phyloP scores from a whole-genome alignment of 2,329 filamentous ascomycete genomes.

The Neopestalotiopsis clavispora region DNA sequence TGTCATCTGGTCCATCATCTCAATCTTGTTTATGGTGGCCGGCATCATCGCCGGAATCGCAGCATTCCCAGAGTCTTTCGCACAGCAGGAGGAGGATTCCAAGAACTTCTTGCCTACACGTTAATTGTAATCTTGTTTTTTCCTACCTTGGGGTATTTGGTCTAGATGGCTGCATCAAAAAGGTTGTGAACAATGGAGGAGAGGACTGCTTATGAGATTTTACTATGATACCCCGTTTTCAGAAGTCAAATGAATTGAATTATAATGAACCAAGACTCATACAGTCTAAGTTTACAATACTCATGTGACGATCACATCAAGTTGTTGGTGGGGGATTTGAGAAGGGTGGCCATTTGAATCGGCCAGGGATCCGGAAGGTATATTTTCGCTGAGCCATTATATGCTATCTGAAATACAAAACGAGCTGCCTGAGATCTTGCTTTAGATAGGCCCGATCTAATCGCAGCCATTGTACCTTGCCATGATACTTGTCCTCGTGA shows the following conservation, averaged over 20 bases:
- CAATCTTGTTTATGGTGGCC: constrained; percentile 71
- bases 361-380: too few relatives aligned
- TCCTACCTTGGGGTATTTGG: background rate
- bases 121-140: constrained; percentile 8
- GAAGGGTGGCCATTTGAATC: too few relatives aligned
- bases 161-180: background rate
- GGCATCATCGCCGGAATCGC: constrained; percentile 79
- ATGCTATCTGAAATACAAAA: too few relatives aligned
- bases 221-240: background rate
- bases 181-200: background rate
- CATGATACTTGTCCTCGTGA: too few relatives aligned
- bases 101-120: constrained; percentile 64
- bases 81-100: constrained; percentile 71
- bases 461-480: too few relatives aligned
- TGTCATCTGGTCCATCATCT: constrained; percentile 77
- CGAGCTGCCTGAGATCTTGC: too few relatives aligned
- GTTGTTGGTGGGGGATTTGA: too few relatives aligned
- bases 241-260: background rate
- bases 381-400: too few relatives aligned
- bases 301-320: too few relatives aligned
- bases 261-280: background rate
- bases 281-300: too few relatives aligned
- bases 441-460: too few relatives aligned
- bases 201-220: background rate
- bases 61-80: constrained; percentile 73